Conservation (phyloP, 176 grass and related monocot species). For the Ensete glaucum region DNA sequence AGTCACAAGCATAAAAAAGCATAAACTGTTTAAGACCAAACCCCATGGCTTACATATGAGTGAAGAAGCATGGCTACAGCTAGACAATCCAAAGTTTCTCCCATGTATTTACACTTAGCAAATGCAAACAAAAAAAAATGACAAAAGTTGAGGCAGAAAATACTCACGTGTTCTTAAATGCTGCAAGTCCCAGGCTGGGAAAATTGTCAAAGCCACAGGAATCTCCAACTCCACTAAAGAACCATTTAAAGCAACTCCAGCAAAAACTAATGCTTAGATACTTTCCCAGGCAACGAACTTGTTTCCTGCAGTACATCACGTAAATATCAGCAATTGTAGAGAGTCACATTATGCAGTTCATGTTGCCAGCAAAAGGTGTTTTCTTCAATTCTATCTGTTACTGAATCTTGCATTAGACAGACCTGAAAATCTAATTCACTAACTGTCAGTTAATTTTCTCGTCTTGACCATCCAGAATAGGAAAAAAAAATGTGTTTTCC, state of each 20-base stretch:
- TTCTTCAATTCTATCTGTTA: background rate
- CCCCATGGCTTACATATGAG: no score
- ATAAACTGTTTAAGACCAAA: no score
- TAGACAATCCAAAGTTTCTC: background rate
- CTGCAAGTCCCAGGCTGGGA: constrained; percentile 60
- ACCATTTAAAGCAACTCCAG: constrained; percentile 98
- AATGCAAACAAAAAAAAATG: background rate
- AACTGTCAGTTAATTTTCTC: background rate
- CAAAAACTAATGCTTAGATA: constrained; percentile 90
- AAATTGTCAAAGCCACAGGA: constrained; percentile 90
- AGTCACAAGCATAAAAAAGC: no score
- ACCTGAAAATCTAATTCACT: background rate
- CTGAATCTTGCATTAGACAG: background rate
- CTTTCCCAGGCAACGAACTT: constrained; percentile 81
- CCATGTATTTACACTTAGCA: background rate
- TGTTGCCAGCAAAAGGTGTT: background rate
- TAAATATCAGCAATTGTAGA: background rate
- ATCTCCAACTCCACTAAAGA: constrained; percentile 74
- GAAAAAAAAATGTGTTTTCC: no score
- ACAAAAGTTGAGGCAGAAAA: background rate
- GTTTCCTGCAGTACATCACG: constrained; percentile 48
- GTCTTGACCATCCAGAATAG: background rate
- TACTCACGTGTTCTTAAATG: constrained; percentile 84
- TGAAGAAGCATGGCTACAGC: no score
- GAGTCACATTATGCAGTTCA: background rate